Percentiles rank a stretch among this genome's conserved stretches.
Evolutionary conservation across 2,329 filamentous ascomycete species (phyloP).

Genomic region (Alternaria angustiovoidea): DNA sequence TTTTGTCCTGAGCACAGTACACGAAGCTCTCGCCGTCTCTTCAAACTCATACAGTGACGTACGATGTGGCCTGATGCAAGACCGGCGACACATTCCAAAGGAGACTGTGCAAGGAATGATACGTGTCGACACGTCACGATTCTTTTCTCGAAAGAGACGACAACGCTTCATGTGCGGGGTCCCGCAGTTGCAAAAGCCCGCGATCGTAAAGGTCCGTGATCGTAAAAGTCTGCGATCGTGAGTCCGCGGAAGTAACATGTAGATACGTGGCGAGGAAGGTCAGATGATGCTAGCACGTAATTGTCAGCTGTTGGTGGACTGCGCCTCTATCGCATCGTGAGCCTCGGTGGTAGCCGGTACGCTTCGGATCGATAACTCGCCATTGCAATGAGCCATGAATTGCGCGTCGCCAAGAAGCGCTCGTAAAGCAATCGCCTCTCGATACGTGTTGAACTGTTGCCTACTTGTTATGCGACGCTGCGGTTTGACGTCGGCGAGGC

Average conservation of each 20-base stretch:
- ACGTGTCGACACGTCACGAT: constrained; percentile 1
- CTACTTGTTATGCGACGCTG: neutral
- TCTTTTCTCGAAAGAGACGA: neutral
- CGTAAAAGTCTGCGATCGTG: neutral
- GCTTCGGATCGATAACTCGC: neutral
- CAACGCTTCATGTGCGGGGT: constrained; percentile 1
- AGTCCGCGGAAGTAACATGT: neutral
- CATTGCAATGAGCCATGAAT: neutral
- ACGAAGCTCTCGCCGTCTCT: neutral
- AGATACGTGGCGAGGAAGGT: constrained; percentile 1
- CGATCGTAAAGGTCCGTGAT: neutral
- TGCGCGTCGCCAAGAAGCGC: constrained; percentile 7
- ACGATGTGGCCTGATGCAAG: neutral
- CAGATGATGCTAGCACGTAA: constrained; percentile 1
- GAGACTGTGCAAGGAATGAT: neutral
- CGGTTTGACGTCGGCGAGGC: neutral
- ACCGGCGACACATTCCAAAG: neutral
- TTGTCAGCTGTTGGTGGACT: constrained; percentile 12
- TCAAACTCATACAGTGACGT: neutral
- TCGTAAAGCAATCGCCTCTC: neutral
- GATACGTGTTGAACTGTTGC: constrained; percentile 4
- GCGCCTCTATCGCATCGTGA: constrained; percentile 27
- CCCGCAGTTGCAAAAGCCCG: neutral
- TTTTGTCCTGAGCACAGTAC: neutral
- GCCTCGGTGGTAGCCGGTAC: constrained; percentile 3